Base-by-base conservation (phyloP, 83 land plant genomes). In the Picea abies region DNA sequence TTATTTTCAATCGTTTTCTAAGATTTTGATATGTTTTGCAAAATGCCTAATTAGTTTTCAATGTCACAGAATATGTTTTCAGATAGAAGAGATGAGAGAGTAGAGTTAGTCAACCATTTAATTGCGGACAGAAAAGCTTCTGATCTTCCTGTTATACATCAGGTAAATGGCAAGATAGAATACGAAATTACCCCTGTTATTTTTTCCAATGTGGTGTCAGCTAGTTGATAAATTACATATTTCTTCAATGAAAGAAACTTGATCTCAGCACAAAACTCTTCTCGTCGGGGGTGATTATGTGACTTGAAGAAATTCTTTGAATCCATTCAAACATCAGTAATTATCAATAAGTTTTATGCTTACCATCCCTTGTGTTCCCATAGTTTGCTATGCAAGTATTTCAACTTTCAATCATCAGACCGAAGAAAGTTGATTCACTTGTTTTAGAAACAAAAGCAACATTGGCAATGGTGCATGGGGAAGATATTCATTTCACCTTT, bases 21-120 rank as follows among this genome's bases (percentile, higher is more conserved):
- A 23, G 3, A 76, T 12, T 81, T 81, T 65, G 35, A 65, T 81
- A 19, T 29, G 58, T 56, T 56, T 11, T 41, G 58, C 52, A 25
- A 17, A 63, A 16, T 68, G 23, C 20, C 58, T 73, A 52, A 81
- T 26, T 81, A n/a, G 16, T 37, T 39, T 26, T 49, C 58, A 56
- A 39, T 78, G 26, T 81, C 47, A 44, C 8, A 63, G 82, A 52
- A 49, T 79, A 81, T 68, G 76, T 44, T 65, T 76, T 26, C 81
- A 82, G 62, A 56, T 16, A 76, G 82, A 73, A 73, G 77, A 73
- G 77, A 73, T 12, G 83, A 82, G 84, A 82, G 79, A 22, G 39
- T 78, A 25, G 84, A 78, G 83, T 49, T 82, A 83, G 35, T 82
- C 78, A 66, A 82, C 19, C 35, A 52, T 37, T 58, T 82, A 39